A percentile compares a stretch with the other conserved stretches of the same genome.
Conservation (phyloP, 106 monocot species). For the Iris macrosiphon region DNA sequence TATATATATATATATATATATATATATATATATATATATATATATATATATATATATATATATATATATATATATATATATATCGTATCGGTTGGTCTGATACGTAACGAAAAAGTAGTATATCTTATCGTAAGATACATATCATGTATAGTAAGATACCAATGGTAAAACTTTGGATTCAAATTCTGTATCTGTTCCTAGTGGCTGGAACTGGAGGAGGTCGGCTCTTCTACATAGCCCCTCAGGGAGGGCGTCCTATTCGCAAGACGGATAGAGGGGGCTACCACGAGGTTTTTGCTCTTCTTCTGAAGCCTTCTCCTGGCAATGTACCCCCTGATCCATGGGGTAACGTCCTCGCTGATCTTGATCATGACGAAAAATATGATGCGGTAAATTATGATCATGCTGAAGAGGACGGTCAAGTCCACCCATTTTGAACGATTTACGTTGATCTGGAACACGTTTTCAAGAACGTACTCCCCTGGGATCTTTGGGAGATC, state of each 20-base stretch:
- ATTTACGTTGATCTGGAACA: slow-evolving; percentile 61
- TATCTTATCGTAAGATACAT: no score
- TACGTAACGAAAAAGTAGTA: no score
- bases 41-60: no score
- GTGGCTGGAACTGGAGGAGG: not conserved
- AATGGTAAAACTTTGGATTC: no score
- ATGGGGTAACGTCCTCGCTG: slow-evolving; percentile 54
- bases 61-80: no score
- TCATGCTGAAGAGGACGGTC: slow-evolving; percentile 59
- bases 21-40: no score
- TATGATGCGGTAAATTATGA: slow-evolving; percentile 51
- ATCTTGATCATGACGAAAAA: slow-evolving; percentile 72
- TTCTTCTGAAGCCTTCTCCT: slow-evolving; percentile 41
- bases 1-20: no score
- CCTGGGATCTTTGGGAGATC: slow-evolving; percentile 56
- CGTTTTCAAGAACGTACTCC: slow-evolving; percentile 50
- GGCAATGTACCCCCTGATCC: slow-evolving; percentile 54
- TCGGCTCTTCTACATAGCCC: slow-evolving; percentile 25
- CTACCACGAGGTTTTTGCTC: slow-evolving; percentile 2
- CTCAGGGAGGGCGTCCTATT: slow-evolving; percentile 41
- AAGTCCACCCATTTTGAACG: slow-evolving; percentile 67
- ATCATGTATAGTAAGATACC: no score
- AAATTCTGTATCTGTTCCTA: no score
- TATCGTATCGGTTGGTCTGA: no score
- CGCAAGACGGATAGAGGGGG: slow-evolving; percentile 7